These are phyloP conservation scores for Passalora sequoiae DNA, from an alignment of 2,329 filamentous ascomycete species.

Conservation along the genomic window DNA sequence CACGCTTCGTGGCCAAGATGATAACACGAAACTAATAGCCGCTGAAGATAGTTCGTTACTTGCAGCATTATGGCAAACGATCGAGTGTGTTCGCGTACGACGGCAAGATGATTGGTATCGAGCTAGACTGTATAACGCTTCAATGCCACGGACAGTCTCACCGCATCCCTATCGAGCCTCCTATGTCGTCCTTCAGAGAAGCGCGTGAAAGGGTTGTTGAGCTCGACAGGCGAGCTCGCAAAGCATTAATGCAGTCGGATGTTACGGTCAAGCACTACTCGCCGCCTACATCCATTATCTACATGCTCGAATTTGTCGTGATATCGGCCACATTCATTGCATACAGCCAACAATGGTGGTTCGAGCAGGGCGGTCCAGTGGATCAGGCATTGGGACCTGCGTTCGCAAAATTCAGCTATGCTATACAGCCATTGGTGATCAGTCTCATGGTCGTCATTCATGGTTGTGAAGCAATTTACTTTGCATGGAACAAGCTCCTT, in stretches of 20 bases:
- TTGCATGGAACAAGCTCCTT: conserved; percentile 44
- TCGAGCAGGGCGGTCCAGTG: conserved; percentile 48
- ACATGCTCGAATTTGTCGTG: conserved; percentile 51
- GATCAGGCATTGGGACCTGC: conserved; percentile 44
- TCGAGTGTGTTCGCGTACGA: conserved; percentile 51
- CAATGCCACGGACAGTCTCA: conserved; percentile 47
- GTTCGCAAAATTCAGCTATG: conserved; percentile 55
- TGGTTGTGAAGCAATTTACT: conserved; percentile 52
- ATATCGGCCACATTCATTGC: conserved; percentile 53
- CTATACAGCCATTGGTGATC: conserved; percentile 56
- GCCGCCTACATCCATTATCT: conserved; percentile 46
- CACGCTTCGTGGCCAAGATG: neutral
- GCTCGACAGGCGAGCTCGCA: conserved; percentile 61
- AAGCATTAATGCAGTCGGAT: conserved; percentile 56
- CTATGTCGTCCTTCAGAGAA: conserved; percentile 63
- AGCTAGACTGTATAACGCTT: conserved; percentile 59
- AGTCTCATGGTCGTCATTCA: conserved; percentile 61
- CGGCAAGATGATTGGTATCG: conserved; percentile 62
- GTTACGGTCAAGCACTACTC: conserved; percentile 51
- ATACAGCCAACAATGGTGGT: conserved; percentile 47
- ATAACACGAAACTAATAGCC: neutral
- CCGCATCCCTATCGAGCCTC: conserved; percentile 61
- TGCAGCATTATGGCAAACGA: conserved; percentile 64
- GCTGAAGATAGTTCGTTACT: conserved; percentile 62
- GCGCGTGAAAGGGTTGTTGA: conserved; percentile 65